Conservation (phyloP, 345 rosid genomes). For the Kandelia obovata region DNA sequence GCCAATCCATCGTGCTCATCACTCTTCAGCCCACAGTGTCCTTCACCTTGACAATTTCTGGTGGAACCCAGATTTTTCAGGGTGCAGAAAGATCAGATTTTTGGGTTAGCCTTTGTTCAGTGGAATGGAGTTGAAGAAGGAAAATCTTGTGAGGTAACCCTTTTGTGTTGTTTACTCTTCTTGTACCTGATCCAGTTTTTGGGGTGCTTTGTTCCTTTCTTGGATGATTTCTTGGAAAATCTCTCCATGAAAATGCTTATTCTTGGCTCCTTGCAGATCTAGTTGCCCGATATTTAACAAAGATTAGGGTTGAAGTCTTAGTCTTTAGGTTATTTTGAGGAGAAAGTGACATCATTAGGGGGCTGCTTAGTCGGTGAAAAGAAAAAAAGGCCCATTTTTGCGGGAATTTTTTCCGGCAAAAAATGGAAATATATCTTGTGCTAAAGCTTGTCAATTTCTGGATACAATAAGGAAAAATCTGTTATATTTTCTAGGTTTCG, state of each 20-base stretch:
- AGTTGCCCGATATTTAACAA: background rate
- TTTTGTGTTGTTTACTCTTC: background rate
- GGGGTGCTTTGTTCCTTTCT: constrained; percentile 16
- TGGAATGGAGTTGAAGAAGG: constrained; percentile 58
- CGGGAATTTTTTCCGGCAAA: no score
- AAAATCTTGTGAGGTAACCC: constrained; percentile 53
- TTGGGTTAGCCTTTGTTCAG: background rate
- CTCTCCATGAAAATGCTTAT: background rate
- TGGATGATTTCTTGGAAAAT: background rate
- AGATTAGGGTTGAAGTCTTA: background rate
- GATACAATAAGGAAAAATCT: no score
- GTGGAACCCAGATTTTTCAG: background rate
- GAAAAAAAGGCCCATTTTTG: no score
- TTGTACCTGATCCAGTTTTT: constrained; percentile 14
- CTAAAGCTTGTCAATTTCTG: no score
- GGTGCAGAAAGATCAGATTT: constrained; percentile 4
- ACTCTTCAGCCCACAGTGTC: no score
- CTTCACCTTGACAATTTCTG: no score
- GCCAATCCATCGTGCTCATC: no score
- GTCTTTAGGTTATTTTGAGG: background rate
- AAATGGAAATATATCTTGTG: no score
- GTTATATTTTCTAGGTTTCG: no score
- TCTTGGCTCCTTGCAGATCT: background rate
- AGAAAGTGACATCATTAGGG: background rate
- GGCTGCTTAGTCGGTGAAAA: no score